Conservation (phyloP, 768 basidiomycete species). For the Lactifluus subvellereus region DNA sequence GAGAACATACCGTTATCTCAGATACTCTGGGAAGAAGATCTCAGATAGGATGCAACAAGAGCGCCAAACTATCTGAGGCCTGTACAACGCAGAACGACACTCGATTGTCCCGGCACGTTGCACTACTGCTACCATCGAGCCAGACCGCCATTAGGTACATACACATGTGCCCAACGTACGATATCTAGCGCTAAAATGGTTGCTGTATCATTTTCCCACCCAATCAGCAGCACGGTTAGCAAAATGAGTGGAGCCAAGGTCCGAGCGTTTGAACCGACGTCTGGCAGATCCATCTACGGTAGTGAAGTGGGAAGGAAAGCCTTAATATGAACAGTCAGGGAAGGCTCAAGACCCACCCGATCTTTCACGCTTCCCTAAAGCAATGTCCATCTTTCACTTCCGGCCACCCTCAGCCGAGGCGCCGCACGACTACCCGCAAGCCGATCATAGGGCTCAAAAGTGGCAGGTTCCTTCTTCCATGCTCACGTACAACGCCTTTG, state of each 20-base stretch:
- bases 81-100: background rate
- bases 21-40: background rate
- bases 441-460: slow-evolving; percentile 14
- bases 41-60: background rate
- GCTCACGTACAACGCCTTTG: background rate
- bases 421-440: background rate
- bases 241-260: background rate
- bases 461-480: slow-evolving; percentile 12
- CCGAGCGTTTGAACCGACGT: background rate
- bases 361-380: background rate
- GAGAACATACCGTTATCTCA: too few relatives aligned
- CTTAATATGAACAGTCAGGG: background rate
- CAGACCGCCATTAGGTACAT: background rate
- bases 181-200: background rate
- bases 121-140: background rate
- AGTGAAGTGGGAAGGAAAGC: background rate
- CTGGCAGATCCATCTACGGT: background rate
- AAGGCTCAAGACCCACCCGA: background rate
- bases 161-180: background rate
- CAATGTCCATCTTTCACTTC: background rate
- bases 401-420: background rate
- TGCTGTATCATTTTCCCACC: background rate
- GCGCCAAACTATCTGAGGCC: background rate
- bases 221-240: background rate
- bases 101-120: background rate